phyloP scores from a whole-genome alignment of 768 basidiomycete species.

The Leucosporidium creatinivorum region DNA sequence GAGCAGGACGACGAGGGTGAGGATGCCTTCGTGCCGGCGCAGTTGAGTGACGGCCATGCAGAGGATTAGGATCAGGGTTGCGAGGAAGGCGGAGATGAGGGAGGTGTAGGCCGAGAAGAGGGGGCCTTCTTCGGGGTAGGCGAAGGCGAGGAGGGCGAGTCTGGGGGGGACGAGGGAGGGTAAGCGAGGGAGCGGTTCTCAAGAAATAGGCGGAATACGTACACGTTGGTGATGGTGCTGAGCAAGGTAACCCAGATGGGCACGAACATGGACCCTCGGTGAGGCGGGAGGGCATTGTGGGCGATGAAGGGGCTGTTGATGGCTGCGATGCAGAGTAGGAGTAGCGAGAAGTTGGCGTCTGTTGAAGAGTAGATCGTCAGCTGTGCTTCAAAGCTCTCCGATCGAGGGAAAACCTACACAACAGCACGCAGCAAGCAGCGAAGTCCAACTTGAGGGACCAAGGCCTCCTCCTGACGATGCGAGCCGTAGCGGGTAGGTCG shows the following conservation, averaged over 20 bases:
- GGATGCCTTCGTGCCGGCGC: conserved; percentile 22
- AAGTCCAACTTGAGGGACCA: conserved; percentile 15
- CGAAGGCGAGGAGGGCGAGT: conserved; percentile 24
- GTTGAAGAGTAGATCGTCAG: not conserved
- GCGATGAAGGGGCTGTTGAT: conserved; percentile 17
- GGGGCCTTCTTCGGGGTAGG: conserved; percentile 27
- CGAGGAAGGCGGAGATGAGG: conserved; percentile 2
- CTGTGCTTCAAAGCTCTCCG: not conserved
- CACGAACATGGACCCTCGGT: conserved; percentile 18
- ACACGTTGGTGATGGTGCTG: no score
- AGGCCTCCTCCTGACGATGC: not conserved
- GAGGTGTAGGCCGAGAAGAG: conserved; percentile 23
- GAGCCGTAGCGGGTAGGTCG: not conserved
- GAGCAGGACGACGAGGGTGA: conserved; percentile 22
- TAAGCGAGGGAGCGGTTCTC: not conserved
- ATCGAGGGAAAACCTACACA: conserved; percentile 6
- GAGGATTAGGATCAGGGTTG: conserved; percentile 22
- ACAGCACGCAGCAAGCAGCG: conserved; percentile 10
- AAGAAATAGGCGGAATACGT: conserved; percentile 8
- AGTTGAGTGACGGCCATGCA: conserved; percentile 26
- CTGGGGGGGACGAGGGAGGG: not conserved
- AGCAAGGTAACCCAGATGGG: conserved; percentile 20
- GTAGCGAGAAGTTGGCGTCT: conserved; percentile 28
- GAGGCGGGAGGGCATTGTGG: conserved; percentile 22
- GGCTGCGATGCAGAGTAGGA: conserved; percentile 10